These are phyloP conservation scores for Ascoidea asiatica DNA, from an alignment of 805 yeast species.

Conservation along the genomic window DNA sequence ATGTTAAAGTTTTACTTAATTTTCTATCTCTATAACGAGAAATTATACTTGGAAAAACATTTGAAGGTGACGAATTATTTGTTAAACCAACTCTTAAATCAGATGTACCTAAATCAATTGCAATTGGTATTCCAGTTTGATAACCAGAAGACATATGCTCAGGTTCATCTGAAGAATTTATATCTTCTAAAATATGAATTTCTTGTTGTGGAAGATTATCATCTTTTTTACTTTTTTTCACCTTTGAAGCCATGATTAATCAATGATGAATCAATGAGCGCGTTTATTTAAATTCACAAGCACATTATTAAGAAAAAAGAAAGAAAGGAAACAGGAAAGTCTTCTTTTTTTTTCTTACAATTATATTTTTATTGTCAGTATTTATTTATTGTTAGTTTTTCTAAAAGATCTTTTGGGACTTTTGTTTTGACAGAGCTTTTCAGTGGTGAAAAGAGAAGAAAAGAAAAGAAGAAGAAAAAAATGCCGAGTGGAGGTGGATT, in stretches of 20 bases:
- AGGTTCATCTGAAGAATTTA: conserved; percentile 13
- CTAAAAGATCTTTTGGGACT: neutral
- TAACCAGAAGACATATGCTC: conserved; percentile 39
- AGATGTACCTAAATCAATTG: conserved; percentile 73
- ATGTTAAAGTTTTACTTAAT: conserved; percentile 42
- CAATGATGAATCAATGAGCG: neutral
- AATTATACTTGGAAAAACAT: conserved; percentile 53
- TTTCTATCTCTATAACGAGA: conserved; percentile 74
- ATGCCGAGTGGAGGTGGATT: too few species aligned
- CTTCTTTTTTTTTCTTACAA: too few species aligned
- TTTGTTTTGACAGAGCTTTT: conserved; percentile 1
- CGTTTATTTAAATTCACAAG: too few species aligned
- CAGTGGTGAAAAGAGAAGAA: neutral
- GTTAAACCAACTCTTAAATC: conserved; percentile 47
- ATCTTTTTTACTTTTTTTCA: neutral
- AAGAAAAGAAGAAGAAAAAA: too few species aligned
- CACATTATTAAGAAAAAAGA: too few species aligned
- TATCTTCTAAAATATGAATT: conserved; percentile 28
- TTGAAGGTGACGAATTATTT: conserved; percentile 31
- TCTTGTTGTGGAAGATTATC: conserved; percentile 26
- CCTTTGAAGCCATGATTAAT: neutral
- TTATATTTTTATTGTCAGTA: neutral
- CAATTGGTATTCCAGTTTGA: conserved; percentile 55
- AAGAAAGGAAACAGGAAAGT: neutral
- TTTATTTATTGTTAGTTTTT: neutral